Percentiles rank a stretch among this genome's conserved stretches.
These are phyloP conservation scores for Talinum fruticosum DNA, from an alignment of 148 eudicot genomes.

Conservation along the genomic window DNA sequence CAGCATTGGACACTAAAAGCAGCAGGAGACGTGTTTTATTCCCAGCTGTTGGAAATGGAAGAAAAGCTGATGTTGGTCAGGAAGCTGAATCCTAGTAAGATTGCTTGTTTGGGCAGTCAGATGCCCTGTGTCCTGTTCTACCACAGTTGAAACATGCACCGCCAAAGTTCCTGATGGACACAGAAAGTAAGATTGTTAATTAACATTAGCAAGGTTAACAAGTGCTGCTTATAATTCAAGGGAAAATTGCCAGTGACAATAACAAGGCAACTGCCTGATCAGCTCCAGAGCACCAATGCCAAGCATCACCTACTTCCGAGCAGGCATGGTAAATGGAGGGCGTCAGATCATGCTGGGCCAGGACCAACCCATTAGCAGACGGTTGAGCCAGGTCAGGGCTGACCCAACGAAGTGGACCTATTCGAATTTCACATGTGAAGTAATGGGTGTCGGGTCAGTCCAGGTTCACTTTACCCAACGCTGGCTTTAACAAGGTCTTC, in stretches of 20 bases:
- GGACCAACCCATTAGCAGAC: too few species aligned
- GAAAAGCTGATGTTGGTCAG: slow-evolving; percentile 10
- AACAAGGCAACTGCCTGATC: neutral
- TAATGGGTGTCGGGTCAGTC: too few species aligned
- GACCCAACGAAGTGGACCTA: too few species aligned
- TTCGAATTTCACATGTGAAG: too few species aligned
- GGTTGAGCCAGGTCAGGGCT: too few species aligned
- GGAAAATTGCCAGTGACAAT: neutral
- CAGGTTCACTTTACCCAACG: too few species aligned
- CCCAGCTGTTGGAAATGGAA: slow-evolving; percentile 6
- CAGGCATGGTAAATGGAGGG: too few species aligned
- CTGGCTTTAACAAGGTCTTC: too few species aligned
- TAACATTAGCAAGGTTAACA: neutral
- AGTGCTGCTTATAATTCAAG: neutral
- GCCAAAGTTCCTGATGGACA: slow-evolving; percentile 53
- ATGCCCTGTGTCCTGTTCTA: slow-evolving; percentile 79
- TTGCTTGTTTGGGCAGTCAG: slow-evolving; percentile 76
- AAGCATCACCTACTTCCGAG: too few species aligned
- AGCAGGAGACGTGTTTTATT: neutral
- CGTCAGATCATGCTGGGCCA: too few species aligned
- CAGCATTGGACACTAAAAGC: neutral
- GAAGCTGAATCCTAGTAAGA: slow-evolving; percentile 37
- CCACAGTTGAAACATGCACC: slow-evolving; percentile 99
- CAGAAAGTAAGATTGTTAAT: neutral
- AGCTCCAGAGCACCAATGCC: neutral